Percentiles rank a stretch among this genome's conserved stretches.
Evolutionary conservation across 192 early-diverging fungal species (phyloP).

Genomic region (Linnemannia hyalina): DNA sequence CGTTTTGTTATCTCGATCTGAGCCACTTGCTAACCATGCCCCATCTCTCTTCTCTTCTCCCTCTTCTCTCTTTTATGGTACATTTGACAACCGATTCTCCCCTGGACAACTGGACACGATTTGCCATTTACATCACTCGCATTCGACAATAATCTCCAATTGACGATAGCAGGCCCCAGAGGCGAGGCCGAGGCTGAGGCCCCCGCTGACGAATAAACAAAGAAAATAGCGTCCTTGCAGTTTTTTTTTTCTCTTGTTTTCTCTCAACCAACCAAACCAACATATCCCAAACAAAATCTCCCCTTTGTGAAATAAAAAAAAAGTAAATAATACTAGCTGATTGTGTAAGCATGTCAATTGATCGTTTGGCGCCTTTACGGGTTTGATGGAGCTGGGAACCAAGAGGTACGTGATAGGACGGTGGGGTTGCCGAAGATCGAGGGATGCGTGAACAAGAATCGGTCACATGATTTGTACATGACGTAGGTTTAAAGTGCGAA

Average conservation of each 20-base stretch:
- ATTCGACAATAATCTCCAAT: background rate
- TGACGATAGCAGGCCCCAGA: slow-evolving; percentile 25
- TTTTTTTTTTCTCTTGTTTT: background rate
- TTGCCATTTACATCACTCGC: background rate
- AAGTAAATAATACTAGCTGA: background rate
- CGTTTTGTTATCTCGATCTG: background rate
- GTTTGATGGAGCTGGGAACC: background rate
- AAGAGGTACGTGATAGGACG: too few species aligned
- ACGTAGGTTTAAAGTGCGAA: too few species aligned
- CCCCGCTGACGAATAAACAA: slow-evolving; percentile 40
- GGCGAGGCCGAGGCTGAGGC: slow-evolving; percentile 40
- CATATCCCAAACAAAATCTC: slow-evolving; percentile 5
- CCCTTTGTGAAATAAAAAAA: slow-evolving; percentile 6
- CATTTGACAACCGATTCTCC: background rate
- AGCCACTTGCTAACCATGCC: background rate
- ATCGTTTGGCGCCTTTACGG: background rate
- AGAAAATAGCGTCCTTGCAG: background rate
- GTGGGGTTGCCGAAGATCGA: too few species aligned
- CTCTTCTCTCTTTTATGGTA: background rate
- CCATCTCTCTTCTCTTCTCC: slow-evolving; percentile 8
- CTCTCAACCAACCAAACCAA: background rate
- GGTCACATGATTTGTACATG: too few species aligned
- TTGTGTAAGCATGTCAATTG: background rate
- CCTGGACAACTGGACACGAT: background rate
- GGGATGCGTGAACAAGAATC: too few species aligned